Evolutionary conservation across 2,329 filamentous ascomycete genomes (phyloP).

Genomic region (Juglanconis juglandina): DNA sequence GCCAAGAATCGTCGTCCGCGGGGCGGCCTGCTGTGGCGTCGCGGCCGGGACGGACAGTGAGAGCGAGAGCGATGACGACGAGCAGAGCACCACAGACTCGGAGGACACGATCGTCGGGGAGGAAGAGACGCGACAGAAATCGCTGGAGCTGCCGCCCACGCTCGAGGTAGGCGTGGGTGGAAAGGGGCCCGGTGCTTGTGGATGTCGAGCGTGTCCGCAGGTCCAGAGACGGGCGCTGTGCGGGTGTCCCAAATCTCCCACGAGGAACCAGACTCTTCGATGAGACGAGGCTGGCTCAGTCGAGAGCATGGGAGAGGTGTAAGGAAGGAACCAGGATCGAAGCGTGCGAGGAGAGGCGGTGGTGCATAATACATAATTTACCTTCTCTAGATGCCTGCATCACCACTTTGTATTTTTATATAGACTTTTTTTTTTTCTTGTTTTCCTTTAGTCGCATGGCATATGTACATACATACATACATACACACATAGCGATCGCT

Average conservation of each 20-base stretch:
- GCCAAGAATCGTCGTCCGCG: not conserved
- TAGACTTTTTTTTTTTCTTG: too few relatives aligned
- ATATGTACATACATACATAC: not conserved
- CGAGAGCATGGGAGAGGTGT: not conserved
- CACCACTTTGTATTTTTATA: too few relatives aligned
- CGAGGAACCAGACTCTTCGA: not conserved
- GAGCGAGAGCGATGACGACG: not conserved
- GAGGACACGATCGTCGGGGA: conserved; percentile 2
- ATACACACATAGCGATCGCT: too few relatives aligned
- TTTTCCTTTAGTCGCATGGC: too few relatives aligned
- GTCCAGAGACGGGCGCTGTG: conserved; percentile 8
- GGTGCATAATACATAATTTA: too few relatives aligned
- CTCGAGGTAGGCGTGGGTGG: not conserved
- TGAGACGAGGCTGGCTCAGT: not conserved
- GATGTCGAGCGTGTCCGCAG: conserved; percentile 6
- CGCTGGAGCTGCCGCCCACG: not conserved
- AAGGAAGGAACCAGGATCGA: too few relatives aligned
- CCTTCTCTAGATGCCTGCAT: too few relatives aligned
- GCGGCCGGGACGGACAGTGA: not conserved
- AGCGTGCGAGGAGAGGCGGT: too few relatives aligned
- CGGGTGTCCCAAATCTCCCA: conserved; percentile 7
- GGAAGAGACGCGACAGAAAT: conserved; percentile 2
- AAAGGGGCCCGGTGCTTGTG: not conserved
- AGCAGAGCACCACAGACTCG: not conserved
- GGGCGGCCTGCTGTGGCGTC: not conserved